These are phyloP conservation scores for Cylindricascospora bacillispora DNA, from an alignment of 1,139 yeast genomes.

Conservation along the genomic window DNA sequence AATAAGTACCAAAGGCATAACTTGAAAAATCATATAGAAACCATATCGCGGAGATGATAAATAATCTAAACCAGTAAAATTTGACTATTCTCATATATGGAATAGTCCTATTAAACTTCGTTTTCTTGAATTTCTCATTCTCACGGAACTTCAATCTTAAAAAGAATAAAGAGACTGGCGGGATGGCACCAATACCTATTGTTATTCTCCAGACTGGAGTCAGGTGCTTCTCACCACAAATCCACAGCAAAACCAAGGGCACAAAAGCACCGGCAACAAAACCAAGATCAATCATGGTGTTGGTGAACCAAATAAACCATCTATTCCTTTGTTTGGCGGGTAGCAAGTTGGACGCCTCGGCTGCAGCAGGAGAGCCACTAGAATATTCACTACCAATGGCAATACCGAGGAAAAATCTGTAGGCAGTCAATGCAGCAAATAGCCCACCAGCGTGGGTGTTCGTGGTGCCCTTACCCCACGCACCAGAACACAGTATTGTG, in stretches of 20 bases:
- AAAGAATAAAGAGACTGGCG: slow-evolving; percentile 67
- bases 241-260: slow-evolving; percentile 78
- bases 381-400: slow-evolving; percentile 90
- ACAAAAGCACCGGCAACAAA: slow-evolving; percentile 77
- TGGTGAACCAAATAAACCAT: slow-evolving; percentile 82
- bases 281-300: slow-evolving; percentile 77
- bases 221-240: slow-evolving; percentile 56
- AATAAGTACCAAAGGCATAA: slow-evolving; percentile 79
- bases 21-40: slow-evolving; percentile 80
- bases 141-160: slow-evolving; percentile 67
- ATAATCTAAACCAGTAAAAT: slow-evolving; percentile 74
- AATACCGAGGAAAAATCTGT: slow-evolving; percentile 76
- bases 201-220: slow-evolving; percentile 85
- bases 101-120: slow-evolving; percentile 54
- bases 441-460: slow-evolving; percentile 50
- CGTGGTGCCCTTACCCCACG: slow-evolving; percentile 60
- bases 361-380: slow-evolving; percentile 85
- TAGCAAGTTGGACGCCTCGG: slow-evolving; percentile 74
- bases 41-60: slow-evolving; percentile 69
- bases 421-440: slow-evolving; percentile 70
- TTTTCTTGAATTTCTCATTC: slow-evolving; percentile 54
- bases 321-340: slow-evolving; percentile 78
- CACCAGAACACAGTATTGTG: slow-evolving; percentile 67
- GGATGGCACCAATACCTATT: slow-evolving; percentile 86
- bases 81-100: slow-evolving; percentile 63